phyloP scores from a whole-genome alignment of 1,284 basidiomycete genomes.

The Laetiporus sulphureus region DNA sequence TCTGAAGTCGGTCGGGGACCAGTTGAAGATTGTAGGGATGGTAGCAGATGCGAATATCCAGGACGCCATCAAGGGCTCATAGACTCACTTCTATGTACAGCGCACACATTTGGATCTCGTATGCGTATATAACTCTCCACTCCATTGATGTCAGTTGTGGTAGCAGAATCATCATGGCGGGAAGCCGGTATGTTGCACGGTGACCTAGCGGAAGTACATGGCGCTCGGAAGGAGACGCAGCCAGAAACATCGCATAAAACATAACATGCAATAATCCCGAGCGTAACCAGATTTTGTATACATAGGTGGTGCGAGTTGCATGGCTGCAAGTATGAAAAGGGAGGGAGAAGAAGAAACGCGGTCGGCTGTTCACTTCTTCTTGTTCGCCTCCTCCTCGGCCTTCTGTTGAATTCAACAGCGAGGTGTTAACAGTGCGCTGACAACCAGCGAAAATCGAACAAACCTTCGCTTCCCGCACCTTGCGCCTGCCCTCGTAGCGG shows the following conservation, averaged over 20 bases:
- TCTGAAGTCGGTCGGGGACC: conserved; percentile 74
- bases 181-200: too few species aligned
- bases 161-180: too few species aligned
- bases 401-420: conserved; percentile 42
- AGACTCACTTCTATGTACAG: too few species aligned
- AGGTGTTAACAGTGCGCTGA: conserved; percentile 11
- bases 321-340: conserved; percentile 25
- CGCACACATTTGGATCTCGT: too few species aligned
- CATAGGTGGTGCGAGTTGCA: conserved; percentile 25
- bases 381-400: conserved; percentile 87
- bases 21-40: conserved; percentile 67
- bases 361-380: conserved; percentile 73
- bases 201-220: background rate
- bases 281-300: conserved; percentile 33
- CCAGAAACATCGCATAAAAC: conserved; percentile 27
- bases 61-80: conserved; percentile 40
- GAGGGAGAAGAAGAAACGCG: conserved; percentile 23
- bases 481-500: conserved; percentile 85
- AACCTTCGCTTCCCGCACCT: conserved; percentile 75
- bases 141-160: too few species aligned
- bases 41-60: conserved; percentile 64
- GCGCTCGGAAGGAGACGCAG: background rate
- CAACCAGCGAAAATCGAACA: conserved; percentile 18
- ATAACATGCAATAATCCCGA: conserved; percentile 29
- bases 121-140: too few species aligned